phyloP scores from a whole-genome alignment of 2,329 filamentous ascomycete genomes.

The Penicillium sp. region DNA sequence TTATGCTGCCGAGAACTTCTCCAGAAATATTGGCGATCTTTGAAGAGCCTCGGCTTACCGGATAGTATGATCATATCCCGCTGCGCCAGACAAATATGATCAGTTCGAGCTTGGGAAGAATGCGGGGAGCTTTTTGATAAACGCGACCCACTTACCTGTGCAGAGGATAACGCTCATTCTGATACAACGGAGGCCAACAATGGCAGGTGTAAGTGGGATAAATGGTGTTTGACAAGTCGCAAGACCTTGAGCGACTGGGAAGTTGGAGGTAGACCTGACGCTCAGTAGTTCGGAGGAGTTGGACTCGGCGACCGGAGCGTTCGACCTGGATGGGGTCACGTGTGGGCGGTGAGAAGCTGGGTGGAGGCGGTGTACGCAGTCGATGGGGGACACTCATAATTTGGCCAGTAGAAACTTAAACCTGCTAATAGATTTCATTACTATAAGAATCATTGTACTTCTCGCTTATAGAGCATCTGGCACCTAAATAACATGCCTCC shows the following conservation, averaged over 20 bases:
- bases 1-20: not conserved
- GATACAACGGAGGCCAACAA: not conserved
- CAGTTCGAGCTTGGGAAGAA: conserved; percentile 24
- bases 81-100: conserved; percentile 42
- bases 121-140: conserved; percentile 13
- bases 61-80: conserved; percentile 77
- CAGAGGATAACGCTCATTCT: conserved; percentile 70
- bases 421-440: too few relatives aligned
- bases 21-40: not conserved
- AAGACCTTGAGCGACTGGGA: not conserved
- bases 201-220: not conserved
- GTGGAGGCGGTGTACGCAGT: too few relatives aligned
- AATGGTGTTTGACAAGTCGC: not conserved
- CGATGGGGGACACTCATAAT: too few relatives aligned
- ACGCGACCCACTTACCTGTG: conserved; percentile 56
- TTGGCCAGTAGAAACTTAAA: too few relatives aligned
- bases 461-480: too few relatives aligned
- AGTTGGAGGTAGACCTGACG: not conserved
- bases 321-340: not conserved
- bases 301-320: not conserved
- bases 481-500: too few relatives aligned
- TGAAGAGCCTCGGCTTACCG: conserved; percentile 53
- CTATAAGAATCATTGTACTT: too few relatives aligned
- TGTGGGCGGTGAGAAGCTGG: not conserved
- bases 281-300: not conserved